These are phyloP conservation scores for Sporothrix sp. DNA, from an alignment of 2,329 filamentous ascomycete genomes.

Conservation along the genomic window DNA sequence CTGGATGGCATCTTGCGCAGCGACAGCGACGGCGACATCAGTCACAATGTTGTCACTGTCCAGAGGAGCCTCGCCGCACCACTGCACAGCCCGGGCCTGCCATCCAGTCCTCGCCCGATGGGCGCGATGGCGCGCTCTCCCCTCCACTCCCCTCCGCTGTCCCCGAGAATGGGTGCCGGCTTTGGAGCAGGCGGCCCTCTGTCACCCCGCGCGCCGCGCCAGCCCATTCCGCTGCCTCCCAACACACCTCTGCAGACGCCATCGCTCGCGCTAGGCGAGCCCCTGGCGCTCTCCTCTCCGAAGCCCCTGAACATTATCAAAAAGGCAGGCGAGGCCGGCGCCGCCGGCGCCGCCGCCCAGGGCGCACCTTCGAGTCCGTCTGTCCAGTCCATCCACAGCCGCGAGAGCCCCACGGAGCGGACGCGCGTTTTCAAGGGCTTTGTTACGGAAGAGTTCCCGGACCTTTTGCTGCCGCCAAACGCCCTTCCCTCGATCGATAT, in stretches of 20 bases:
- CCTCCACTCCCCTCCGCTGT: constrained; percentile 57
- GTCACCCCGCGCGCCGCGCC: constrained; percentile 64
- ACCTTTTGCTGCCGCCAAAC: constrained; percentile 76
- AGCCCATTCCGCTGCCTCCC: constrained; percentile 62
- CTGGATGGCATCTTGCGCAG: constrained; percentile 42
- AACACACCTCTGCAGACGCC: constrained; percentile 57
- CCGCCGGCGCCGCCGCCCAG: constrained; percentile 20
- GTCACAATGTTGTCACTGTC: background rate
- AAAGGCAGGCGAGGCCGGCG: constrained; percentile 20
- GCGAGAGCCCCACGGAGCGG: constrained; percentile 33
- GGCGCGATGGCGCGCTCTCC: constrained; percentile 38
- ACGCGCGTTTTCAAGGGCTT: constrained; percentile 61
- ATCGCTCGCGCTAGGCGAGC: constrained; percentile 29
- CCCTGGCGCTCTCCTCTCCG: constrained; percentile 30
- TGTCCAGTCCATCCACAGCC: constrained; percentile 19
- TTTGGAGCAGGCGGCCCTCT: constrained; percentile 29
- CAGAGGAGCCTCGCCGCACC: constrained; percentile 27
- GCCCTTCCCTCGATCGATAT: constrained; percentile 78
- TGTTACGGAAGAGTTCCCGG: constrained; percentile 76
- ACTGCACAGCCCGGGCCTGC: constrained; percentile 50
- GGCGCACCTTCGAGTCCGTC: constrained; percentile 20
- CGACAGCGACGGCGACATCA: constrained; percentile 19
- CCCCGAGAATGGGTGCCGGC: constrained; percentile 42
- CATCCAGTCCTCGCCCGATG: constrained; percentile 48
- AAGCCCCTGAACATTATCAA: constrained; percentile 33